phyloP scores from a whole-genome alignment of 2,329 filamentous ascomycete species.

The Trichoderma koningii region DNA sequence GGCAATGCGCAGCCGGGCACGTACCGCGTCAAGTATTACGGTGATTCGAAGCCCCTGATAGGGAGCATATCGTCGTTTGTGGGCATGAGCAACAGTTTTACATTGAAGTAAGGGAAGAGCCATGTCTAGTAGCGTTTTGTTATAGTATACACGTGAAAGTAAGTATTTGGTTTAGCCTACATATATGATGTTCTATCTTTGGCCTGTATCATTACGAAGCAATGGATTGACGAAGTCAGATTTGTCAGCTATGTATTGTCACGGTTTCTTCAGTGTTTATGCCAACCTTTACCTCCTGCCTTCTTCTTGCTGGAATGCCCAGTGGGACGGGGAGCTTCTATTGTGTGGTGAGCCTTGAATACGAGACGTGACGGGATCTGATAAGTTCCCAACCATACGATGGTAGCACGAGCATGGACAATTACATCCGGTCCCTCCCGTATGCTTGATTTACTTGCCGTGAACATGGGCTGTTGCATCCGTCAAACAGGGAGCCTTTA shows the following conservation, averaged over 20 bases:
- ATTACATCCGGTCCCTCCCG: not conserved
- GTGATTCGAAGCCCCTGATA: constrained; percentile 66
- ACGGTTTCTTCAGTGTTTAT: not conserved
- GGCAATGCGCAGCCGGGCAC: constrained; percentile 59
- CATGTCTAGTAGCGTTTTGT: not conserved
- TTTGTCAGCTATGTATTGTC: not conserved
- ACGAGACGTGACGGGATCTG: not conserved
- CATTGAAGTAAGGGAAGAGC: constrained; percentile 22
- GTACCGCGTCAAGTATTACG: constrained; percentile 82
- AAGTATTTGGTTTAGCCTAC: not conserved
- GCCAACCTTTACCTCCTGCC: not conserved
- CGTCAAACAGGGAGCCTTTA: not conserved
- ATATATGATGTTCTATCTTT: not conserved
- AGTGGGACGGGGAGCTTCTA: not conserved
- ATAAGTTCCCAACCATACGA: not conserved
- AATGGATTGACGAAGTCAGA: not conserved
- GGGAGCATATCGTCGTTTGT: constrained; percentile 46
- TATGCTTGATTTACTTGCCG: not conserved
- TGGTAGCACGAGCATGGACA: not conserved
- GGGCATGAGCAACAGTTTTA: constrained; percentile 33
- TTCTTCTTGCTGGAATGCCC: not conserved
- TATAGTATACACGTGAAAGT: not conserved
- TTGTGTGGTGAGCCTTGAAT: not conserved
- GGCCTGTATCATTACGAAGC: not conserved
- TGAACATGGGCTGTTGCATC: not conserved